phyloP scores from a whole-genome alignment of 345 rosid genomes.

The Litchi chinensis region DNA sequence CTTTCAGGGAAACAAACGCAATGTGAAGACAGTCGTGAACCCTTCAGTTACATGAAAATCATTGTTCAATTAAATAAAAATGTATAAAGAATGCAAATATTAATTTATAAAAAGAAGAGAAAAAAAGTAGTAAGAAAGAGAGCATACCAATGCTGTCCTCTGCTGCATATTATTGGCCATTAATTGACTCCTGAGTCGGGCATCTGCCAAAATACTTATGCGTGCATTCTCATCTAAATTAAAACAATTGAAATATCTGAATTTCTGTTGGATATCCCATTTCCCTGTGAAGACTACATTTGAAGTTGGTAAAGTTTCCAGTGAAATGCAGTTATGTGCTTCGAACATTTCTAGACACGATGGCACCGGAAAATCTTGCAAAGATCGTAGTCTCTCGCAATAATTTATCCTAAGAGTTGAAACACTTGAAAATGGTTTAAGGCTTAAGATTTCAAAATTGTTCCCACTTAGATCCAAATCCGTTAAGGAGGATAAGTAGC shows the following conservation, averaged over 20 bases:
- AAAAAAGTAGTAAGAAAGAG: too few species aligned
- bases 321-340: not conserved
- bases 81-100: not conserved
- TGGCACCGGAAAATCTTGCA: not conserved
- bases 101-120: too few species aligned
- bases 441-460: not conserved
- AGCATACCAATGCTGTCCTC: not conserved
- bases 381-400: not conserved
- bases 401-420: not conserved
- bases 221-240: not conserved
- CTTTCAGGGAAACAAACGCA: not conserved
- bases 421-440: not conserved
- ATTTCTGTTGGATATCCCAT: not conserved
- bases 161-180: conserved; percentile 6
- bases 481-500: not conserved
- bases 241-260: not conserved
- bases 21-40: not conserved
- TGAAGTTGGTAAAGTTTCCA: not conserved
- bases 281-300: not conserved
- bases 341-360: not conserved
- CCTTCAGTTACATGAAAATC: not conserved
- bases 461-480: not conserved
- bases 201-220: not conserved
- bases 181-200: not conserved
- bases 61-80: not conserved